A percentile compares a stretch with the other conserved stretches of the same genome.
Evolutionary conservation across 768 basidiomycete genomes (phyloP).

Genomic region (Russula vinacea): DNA sequence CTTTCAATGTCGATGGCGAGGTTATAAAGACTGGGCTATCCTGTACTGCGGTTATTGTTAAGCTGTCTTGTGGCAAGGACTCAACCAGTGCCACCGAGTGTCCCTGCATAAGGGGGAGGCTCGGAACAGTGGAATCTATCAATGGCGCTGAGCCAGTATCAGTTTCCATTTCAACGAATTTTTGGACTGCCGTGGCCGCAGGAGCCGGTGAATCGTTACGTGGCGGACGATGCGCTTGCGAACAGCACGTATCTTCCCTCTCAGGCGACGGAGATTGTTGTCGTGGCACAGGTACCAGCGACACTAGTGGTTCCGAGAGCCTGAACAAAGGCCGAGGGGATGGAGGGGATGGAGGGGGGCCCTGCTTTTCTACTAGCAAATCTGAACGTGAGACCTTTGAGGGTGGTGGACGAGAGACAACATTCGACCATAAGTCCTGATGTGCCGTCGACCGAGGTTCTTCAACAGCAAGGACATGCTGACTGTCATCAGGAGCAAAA

Average conservation of each 20-base stretch:
- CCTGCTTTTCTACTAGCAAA: conserved; percentile 1
- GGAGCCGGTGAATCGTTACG: background rate
- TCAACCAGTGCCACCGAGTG: background rate
- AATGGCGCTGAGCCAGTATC: background rate
- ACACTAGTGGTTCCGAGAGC: background rate
- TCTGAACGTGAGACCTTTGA: conserved; percentile 1
- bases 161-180: background rate
- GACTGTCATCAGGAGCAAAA: background rate
- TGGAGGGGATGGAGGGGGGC: background rate
- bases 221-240: conserved; percentile 5
- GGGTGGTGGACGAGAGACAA: background rate
- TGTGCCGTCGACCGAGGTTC: background rate
- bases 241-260: background rate
- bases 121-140: background rate
- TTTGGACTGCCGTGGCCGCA: background rate
- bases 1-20: background rate
- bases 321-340: background rate
- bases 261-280: background rate
- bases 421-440: conserved; percentile 1
- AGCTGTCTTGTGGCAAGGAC: conserved; percentile 9
- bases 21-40: background rate
- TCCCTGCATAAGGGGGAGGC: background rate
- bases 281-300: background rate
- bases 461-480: background rate
- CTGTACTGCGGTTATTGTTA: background rate